Percentiles rank a stretch among this genome's conserved stretches.
phyloP scores from a whole-genome alignment of 306 rosid species.

The Echinosophora koreensis region DNA sequence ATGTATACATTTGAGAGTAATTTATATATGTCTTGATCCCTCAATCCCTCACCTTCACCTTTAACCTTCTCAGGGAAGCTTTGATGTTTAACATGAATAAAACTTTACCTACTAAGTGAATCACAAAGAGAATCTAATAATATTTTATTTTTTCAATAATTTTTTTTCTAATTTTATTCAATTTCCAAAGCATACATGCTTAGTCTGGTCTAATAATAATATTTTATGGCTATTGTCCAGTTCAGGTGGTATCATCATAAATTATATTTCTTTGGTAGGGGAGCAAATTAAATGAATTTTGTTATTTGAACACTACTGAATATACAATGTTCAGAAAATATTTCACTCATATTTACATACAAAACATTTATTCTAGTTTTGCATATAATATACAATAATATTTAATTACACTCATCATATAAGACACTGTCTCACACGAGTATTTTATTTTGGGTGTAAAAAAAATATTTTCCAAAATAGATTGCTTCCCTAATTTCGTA shows the following conservation, averaged over 20 bases:
- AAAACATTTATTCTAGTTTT: too few relatives aligned
- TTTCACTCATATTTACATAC: too few relatives aligned
- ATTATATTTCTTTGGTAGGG: conserved; percentile 10
- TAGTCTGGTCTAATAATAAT: conserved; percentile 27
- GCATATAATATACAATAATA: too few relatives aligned
- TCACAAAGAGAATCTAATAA: background rate
- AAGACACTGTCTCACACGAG: background rate
- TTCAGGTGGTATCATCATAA: conserved; percentile 25
- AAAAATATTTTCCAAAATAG: background rate
- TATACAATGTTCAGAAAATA: too few relatives aligned
- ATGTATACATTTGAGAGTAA: background rate
- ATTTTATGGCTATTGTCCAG: background rate
- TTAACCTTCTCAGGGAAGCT: background rate
- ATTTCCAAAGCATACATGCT: background rate
- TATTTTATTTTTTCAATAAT: background rate
- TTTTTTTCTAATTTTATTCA: too few relatives aligned
- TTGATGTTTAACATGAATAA: conserved; percentile 33
- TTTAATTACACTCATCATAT: too few relatives aligned
- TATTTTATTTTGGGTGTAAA: too few relatives aligned
- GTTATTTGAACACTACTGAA: too few relatives aligned
- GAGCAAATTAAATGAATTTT: background rate
- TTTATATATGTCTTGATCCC: background rate
- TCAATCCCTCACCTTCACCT: background rate
- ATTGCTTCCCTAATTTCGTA: background rate
- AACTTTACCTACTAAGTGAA: conserved; percentile 16